A percentile compares a stretch with the other conserved stretches of the same genome.
These are phyloP conservation scores for Psilocybe cubensis DNA, from an alignment of 768 basidiomycete genomes.

Conservation along the genomic window DNA sequence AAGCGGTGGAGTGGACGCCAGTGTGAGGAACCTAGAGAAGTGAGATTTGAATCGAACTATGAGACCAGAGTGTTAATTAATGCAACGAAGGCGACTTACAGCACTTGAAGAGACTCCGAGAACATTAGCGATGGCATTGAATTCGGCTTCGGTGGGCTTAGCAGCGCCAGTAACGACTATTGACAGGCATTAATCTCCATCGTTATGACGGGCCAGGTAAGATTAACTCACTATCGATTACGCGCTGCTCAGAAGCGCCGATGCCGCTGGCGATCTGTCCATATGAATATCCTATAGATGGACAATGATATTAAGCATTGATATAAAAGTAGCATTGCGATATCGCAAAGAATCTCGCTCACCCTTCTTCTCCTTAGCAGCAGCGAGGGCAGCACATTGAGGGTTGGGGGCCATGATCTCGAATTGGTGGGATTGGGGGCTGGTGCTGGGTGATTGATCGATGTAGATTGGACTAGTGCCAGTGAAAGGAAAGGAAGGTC, in stretches of 20 bases:
- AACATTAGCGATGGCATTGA: conserved; percentile 45
- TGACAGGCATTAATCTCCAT: neutral
- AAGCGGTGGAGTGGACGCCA: conserved; percentile 29
- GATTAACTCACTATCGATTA: conserved; percentile 52
- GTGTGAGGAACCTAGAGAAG: conserved; percentile 28
- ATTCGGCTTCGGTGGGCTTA: conserved; percentile 52
- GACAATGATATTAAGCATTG: neutral
- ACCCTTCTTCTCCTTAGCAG: conserved; percentile 56
- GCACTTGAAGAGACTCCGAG: conserved; percentile 39
- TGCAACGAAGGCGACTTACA: conserved; percentile 28
- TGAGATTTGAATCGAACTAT: too few species aligned
- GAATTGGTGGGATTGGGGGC: conserved; percentile 2
- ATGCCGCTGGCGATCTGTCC: conserved; percentile 49
- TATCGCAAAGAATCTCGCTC: neutral
- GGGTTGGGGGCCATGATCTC: conserved; percentile 52
- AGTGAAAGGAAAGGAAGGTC: neutral
- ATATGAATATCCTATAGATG: conserved; percentile 49
- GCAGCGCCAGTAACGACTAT: conserved; percentile 51
- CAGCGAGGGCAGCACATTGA: conserved; percentile 60
- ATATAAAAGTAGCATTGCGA: too few species aligned
- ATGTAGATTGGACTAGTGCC: conserved; percentile 2
- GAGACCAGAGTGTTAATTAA: too few species aligned
- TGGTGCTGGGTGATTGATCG: neutral
- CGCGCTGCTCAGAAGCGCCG: conserved; percentile 45
- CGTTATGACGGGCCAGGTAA: neutral